Base-by-base conservation (phyloP, 257 asterid genomes). In the Agastache rugosa region DNA sequence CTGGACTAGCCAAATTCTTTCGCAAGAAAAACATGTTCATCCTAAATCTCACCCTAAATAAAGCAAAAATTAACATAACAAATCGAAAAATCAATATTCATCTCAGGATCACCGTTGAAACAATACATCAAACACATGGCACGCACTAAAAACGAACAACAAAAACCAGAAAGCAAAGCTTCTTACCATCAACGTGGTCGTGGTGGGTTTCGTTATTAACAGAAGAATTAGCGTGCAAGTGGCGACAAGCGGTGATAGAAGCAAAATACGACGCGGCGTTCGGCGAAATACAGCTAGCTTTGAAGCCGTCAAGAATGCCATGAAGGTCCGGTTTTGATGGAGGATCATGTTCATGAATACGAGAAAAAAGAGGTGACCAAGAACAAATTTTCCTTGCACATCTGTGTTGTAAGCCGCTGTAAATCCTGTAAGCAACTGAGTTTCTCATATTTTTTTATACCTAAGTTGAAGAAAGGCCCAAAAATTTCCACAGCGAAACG, bases 121-220 rank as follows among this genome's bases (percentile, higher is more conserved):
- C 83, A 80, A 83, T 67, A 25, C 27, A 44, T 73, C 94, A 80
- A 83, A 90, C 91, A 83, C 67, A 47, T 89, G 78, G 85, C 63
- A 68, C 58, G 70, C 92, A 63, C 34, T 31, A 48, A 59, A 34
- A 37, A 1, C 41, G 56, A 63, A 68, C 11, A 9, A 27, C 3
- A 63, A 16, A 12, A 1, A 37, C 34, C 15, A 53, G 11, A 34
- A 0, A 9, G 25, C n/a, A 59, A 35, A 62, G 63, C 75, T 56
- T 62, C 76, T 35, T 62, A 85, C 90, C 65, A 29, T 74, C 71
- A 61, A 3, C 60, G 15, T 73, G 14, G 62, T 25, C 73, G 48
- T 59, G 67, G 62, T 60, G 53, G 9, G 80, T 15, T 64, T 51
- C 67, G 27, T 67, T 71, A 37, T 34, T 8, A 47, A 51, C n/a